Evolutionary conservation across 768 basidiomycete species (phyloP), one percentile per base, ranked within the genome.

Genomic region (Kwoniella newhampshirensis): DNA sequence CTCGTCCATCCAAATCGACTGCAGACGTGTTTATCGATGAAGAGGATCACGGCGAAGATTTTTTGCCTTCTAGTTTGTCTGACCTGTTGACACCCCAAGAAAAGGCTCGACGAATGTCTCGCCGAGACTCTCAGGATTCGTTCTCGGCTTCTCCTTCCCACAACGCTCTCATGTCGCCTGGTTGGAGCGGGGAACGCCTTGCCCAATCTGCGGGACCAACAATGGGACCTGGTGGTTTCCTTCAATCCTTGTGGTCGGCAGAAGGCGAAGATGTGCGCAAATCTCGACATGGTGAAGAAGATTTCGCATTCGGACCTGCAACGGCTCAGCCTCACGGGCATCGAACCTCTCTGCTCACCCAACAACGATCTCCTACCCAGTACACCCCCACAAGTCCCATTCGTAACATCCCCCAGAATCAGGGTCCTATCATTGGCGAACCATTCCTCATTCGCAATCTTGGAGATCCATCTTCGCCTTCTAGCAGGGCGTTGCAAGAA

Each of bases 71-170:
- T 52, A 89, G 87, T 3, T 79, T 98, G 44, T 89, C 85, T 25
- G 93, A 97, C 59, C 81, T 98, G 6, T 79, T 98, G 44, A 94
- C 92, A 0, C 89, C 89, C 0, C 87, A 86, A 64, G 94, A 97
- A 77, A 82, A 86, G 62, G 87, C 83, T 28, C 80, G 93, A 28
- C 80, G 91, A 41, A 86, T 90, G 82, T 70, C 62, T 12, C 57
- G 77, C 21, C 55, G 75, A 25, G 73, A 76, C 47, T 71, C 69
- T 27, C 64, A 75, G 21, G 67, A 67, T 41, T 66, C 62, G 27
- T 59, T 46, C 37, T 51, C 36, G n/a, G 36, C 42, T 23, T 55
- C 52, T 44, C 65, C 56, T 12, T 43, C 30, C 20, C 46, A 43
- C 8, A 25, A 45, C 8, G 44, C 40, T 28, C 41, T 59, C 40